Evolutionary conservation across 2,329 filamentous ascomycete species (phyloP).

Genomic region (Pseudogymnoascus sp.): DNA sequence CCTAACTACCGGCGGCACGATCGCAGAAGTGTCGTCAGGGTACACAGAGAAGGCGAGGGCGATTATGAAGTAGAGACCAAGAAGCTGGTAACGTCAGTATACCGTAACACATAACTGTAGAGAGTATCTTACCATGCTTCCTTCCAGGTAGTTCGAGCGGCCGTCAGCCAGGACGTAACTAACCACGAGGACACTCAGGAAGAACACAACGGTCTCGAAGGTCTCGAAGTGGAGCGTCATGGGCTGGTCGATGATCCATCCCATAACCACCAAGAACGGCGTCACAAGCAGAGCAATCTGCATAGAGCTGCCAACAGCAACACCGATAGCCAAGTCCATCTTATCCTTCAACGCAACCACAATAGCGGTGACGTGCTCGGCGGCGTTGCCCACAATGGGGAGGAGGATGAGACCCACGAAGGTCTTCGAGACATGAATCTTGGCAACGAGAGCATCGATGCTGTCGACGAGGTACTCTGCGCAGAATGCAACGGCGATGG

Average conservation of each 20-base stretch:
- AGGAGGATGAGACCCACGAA: conserved; percentile 76
- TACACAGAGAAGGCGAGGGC: conserved; percentile 54
- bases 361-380: conserved; percentile 74
- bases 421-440: conserved; percentile 65
- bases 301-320: conserved; percentile 74
- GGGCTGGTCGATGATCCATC: conserved; percentile 62
- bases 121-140: conserved; percentile 53
- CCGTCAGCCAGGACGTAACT: conserved; percentile 73
- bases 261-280: conserved; percentile 70
- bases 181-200: conserved; percentile 66
- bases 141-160: conserved; percentile 76
- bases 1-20: not conserved
- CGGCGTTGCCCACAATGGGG: conserved; percentile 72
- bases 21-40: conserved; percentile 38
- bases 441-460: conserved; percentile 64
- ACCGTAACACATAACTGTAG: conserved; percentile 24
- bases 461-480: conserved; percentile 72
- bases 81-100: conserved; percentile 14
- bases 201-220: conserved; percentile 72
- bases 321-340: conserved; percentile 68
- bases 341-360: conserved; percentile 72
- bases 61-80: conserved; percentile 47
- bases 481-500: conserved; percentile 62
- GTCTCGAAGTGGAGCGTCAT: conserved; percentile 79
- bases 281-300: conserved; percentile 79